These are phyloP conservation scores for Chaetothyriales sp. DNA, from an alignment of 2,329 filamentous ascomycete genomes.

Conservation along the genomic window DNA sequence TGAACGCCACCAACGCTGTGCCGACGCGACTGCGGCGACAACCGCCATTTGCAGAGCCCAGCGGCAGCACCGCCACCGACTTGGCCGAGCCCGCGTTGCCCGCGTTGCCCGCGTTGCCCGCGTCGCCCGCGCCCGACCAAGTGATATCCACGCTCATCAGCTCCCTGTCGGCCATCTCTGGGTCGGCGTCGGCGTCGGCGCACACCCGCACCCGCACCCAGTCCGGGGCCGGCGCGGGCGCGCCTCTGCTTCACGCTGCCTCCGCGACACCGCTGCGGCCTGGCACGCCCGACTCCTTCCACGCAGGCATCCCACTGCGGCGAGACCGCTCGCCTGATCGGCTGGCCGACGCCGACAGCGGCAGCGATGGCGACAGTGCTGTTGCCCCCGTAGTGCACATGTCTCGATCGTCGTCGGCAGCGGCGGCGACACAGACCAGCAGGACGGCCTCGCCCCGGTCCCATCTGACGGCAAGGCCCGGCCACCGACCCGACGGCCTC, in stretches of 20 bases:
- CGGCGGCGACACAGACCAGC: slow-evolving; percentile 5
- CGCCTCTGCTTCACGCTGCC: neutral
- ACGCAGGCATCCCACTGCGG: neutral
- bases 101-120: no score
- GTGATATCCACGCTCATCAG: slow-evolving; percentile 48
- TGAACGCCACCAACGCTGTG: neutral
- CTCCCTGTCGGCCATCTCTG: slow-evolving; percentile 46
- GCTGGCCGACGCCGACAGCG: slow-evolving; percentile 7
- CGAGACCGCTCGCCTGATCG: neutral
- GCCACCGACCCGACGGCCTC: slow-evolving; percentile 1
- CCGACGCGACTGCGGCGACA: neutral
- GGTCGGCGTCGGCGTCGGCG: no score
- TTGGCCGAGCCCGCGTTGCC: neutral
- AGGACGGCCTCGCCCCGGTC: neutral
- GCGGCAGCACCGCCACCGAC: neutral
- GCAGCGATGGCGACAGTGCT: slow-evolving; percentile 12
- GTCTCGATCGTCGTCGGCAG: slow-evolving; percentile 9
- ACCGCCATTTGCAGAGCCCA: neutral
- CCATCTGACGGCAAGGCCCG: neutral
- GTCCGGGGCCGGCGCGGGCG: slow-evolving; percentile 67
- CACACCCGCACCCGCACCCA: no score
- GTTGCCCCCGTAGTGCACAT: slow-evolving; percentile 13
- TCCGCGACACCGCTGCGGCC: neutral
- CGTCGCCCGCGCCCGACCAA: slow-evolving; percentile 15
- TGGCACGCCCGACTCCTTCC: neutral